Evolutionary conservation across 2,329 filamentous ascomycete species (phyloP), one percentile per base, ranked within the genome.

Genomic region (Monosporascus sp.): DNA sequence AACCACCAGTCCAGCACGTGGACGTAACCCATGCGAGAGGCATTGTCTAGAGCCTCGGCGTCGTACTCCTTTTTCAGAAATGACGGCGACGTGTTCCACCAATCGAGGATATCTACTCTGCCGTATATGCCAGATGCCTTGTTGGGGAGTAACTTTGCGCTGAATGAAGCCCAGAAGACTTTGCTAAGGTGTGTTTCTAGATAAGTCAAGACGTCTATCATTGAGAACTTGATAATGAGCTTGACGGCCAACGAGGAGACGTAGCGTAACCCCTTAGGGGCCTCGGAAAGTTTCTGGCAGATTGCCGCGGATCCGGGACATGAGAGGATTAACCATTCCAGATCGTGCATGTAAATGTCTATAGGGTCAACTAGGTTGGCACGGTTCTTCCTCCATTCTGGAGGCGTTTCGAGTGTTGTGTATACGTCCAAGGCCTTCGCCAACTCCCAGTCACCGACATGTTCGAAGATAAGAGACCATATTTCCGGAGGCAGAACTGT

Each of bases 1-100:
- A 87, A 80, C 93, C 93, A 97, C 89, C 91, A 96, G 64, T 96
- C 89, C 1, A 97, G 79, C 0, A 96, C 86, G 58, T 89, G 83
- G 15, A 95, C 81, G 61, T 91, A 94, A 5, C 93, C 92, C 54
- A 90, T 87, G 51, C 88, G 86, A 1, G 89, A 95, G 7, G 93
- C 93, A 31, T 88, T 88, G 65, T 97, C 91, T 26, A 97, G 79
- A 11, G 91, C 89, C 68, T 96, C 91, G 40, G 81, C 77, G 50
- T 88, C 88, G 69, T 97, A 96, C 65, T 95, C 89, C 66, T 93
- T 92, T 56, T 88, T 89, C 3, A 91, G 78, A 58, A 96, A 93
- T 14, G 86, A 89, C 0, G 86, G 84, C 15, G 89, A 92, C 35
- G 87, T 88, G 49, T 86, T 85, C 93, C 93, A 97, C 82, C 92